Conservation (phyloP, 208 protist species). For the Wallacemonas sp. region DNA sequence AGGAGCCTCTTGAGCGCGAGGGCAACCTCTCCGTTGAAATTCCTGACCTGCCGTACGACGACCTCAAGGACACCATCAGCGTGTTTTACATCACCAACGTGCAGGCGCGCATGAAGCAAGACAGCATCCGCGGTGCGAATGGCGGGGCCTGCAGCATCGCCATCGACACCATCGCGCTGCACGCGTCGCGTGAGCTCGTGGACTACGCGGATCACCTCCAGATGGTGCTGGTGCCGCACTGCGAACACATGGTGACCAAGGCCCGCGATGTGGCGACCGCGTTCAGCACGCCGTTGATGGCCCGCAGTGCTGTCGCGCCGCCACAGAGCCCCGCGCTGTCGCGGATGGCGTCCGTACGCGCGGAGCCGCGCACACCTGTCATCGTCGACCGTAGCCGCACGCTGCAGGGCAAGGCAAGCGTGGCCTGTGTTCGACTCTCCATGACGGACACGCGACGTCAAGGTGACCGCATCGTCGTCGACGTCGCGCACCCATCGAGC, state of each 20-base stretch:
- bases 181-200: slow-evolving; percentile 74
- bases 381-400: slow-evolving; percentile 36
- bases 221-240: not conserved
- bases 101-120: slow-evolving; percentile 45
- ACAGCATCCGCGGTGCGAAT: slow-evolving; percentile 51
- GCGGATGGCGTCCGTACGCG: not conserved
- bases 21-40: slow-evolving; percentile 62
- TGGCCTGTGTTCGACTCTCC: slow-evolving; percentile 34
- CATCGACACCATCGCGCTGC: slow-evolving; percentile 42
- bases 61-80: slow-evolving; percentile 59
- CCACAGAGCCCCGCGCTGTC: too few relatives aligned
- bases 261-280: not conserved
- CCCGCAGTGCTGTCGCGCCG: too few relatives aligned
- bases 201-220: slow-evolving; percentile 34
- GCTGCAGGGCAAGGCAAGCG: slow-evolving; percentile 60
- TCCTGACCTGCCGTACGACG: slow-evolving; percentile 56
- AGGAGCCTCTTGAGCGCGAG: slow-evolving; percentile 67
- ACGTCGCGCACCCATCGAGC: slow-evolving; percentile 24
- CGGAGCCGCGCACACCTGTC: not conserved
- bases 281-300: not conserved
- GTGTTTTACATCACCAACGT: slow-evolving; percentile 56
- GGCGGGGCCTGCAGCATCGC: slow-evolving; percentile 63
- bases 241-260: slow-evolving; percentile 27
- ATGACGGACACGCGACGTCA: slow-evolving; percentile 53
- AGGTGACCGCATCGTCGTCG: slow-evolving; percentile 44